phyloP scores from a whole-genome alignment of 345 rosid genomes.

The Ceriops zippeliana region DNA sequence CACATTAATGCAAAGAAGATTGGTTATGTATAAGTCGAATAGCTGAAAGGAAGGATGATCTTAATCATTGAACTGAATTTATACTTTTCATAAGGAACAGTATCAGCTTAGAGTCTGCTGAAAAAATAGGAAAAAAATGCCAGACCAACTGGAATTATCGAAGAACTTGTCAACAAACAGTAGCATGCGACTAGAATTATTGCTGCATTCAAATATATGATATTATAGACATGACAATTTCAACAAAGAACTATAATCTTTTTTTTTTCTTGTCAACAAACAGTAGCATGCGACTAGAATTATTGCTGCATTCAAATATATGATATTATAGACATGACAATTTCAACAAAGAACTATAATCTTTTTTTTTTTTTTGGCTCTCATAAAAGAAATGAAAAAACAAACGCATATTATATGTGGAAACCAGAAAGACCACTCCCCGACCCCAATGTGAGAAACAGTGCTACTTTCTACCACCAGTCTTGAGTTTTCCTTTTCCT shows the following conservation, averaged over 20 bases:
- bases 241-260: conserved; percentile 13
- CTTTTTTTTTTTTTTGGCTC: conserved; percentile 19
- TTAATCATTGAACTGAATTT: background rate
- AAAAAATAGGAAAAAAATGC: background rate
- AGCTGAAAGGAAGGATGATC: no score
- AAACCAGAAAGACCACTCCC: conserved; percentile 27
- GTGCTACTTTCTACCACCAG: conserved; percentile 53
- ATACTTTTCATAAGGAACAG: conserved; percentile 3
- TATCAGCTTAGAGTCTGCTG: conserved; percentile 14
- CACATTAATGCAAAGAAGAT: no score
- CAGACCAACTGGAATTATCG: conserved; percentile 46
- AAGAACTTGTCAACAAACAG: conserved; percentile 12
- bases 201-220: conserved; percentile 35
- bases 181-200: conserved; percentile 48
- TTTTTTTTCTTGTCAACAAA: conserved; percentile 17
- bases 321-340: conserved; percentile 35
- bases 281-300: conserved; percentile 43
- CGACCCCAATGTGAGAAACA: conserved; percentile 24
- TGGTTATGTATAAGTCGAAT: no score
- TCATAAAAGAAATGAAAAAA: conserved; percentile 15
- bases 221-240: conserved; percentile 30
- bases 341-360: conserved; percentile 9
- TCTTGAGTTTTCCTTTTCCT: conserved; percentile 62
- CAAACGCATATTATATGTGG: background rate
- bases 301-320: conserved; percentile 38